Conservation (phyloP, 257 asterid genomes). For the Sherardia arvensis region DNA sequence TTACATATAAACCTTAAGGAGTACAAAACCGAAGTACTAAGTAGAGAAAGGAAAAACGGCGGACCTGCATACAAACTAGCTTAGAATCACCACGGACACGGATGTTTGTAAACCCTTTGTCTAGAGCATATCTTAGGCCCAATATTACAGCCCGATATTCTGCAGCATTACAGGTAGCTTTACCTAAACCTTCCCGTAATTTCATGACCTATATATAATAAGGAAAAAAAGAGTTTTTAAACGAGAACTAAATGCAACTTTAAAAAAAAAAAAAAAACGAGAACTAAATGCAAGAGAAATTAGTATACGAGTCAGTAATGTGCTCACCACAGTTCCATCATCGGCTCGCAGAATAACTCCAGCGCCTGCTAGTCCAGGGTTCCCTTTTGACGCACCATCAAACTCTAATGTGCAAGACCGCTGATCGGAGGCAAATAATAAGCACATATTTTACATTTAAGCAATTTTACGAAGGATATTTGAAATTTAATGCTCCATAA, state of each 20-base stretch:
- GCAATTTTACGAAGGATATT: background rate
- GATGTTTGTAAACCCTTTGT: slow-evolving; percentile 75
- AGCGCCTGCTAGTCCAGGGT: slow-evolving; percentile 98
- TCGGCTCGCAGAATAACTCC: slow-evolving; percentile 86
- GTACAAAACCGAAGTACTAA: background rate
- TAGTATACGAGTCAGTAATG: background rate
- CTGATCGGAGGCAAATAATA: slow-evolving; percentile 26
- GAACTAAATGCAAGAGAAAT: background rate
- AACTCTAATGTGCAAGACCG: slow-evolving; percentile 82
- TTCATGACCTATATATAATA: slow-evolving; percentile 62
- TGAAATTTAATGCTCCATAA: background rate
- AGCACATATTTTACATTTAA: slow-evolving; percentile 5
- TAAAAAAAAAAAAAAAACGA: no score
- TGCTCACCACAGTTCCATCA: slow-evolving; percentile 72
- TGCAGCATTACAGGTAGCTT: slow-evolving; percentile 84
- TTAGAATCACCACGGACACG: slow-evolving; percentile 96
- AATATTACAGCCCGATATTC: slow-evolving; percentile 90
- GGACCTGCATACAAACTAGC: slow-evolving; percentile 98
- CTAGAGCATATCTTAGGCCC: slow-evolving; percentile 76
- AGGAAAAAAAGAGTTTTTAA: slow-evolving; percentile 15
- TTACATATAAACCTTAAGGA: background rate
- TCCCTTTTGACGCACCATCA: slow-evolving; percentile 97
- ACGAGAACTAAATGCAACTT: background rate
- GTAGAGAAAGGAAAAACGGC: background rate
- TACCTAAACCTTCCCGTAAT: slow-evolving; percentile 93